Base-by-base conservation (phyloP, 129 eudicot species). In the Helichrysum umbraculigerum region DNA sequence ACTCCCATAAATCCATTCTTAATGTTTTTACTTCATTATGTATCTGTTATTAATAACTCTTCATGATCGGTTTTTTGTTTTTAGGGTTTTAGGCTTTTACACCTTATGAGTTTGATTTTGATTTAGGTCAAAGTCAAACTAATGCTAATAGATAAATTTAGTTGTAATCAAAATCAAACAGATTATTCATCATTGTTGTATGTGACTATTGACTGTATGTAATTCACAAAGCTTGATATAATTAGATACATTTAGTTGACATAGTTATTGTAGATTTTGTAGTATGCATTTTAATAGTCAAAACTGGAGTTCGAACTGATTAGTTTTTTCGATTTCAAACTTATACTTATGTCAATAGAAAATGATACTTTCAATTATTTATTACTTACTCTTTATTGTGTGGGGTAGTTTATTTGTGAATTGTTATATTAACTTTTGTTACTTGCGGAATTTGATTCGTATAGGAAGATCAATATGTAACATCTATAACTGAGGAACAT, bases 391-490 rank as follows among this genome's bases (percentile, higher is more conserved):
- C n/a, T n/a, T n/a, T n/a, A 39, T 39, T 39, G 8, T 25, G 28
- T 25, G 0, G 28, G 28, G 28, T 25, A 25, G 0, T 25, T 0
- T 25, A 0, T 25, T 25, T 25, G 28, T 25, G 28, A 25, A 25
- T 25, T 25, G 28, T 25, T 25, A 25, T 25, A 25, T 25, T 25
- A 25, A 25, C 28, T 25, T 25, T 0, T 47, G 54, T 47, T 14
- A 47, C n/a, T 47, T 47, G 54, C 14, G 54, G 54, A 47, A 47
- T 47, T 47, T 0, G 54, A 12, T 14, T 47, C 1, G 54, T 47
- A 2, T 73, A 91, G 97, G 90, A 83, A 85, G 90, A 90, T 78
- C 85, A 88, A 66, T 66, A 70, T 30, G 81, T 80, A 44, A 67
- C 86, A 64, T 69, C 90, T 21, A 78, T 83, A 42, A 73, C 25